Conservation (phyloP, 2,329 filamentous ascomycete species). For the Whalleya microplaca region DNA sequence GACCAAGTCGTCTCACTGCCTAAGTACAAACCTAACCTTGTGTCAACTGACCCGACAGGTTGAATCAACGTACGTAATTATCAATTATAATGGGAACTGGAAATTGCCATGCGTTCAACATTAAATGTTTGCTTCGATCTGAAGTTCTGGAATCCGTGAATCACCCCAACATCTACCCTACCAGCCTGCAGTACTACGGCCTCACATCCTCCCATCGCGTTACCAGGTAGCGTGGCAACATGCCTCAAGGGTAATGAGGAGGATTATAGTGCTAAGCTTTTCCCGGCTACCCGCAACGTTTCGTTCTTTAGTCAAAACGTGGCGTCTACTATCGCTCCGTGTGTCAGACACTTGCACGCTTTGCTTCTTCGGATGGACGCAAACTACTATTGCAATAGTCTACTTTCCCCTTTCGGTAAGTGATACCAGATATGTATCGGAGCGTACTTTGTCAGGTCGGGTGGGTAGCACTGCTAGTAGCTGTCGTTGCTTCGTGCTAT, state of each 20-base stretch:
- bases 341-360: background rate
- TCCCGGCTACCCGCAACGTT: slow-evolving; percentile 30
- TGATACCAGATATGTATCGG: background rate
- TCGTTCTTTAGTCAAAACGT: slow-evolving; percentile 20
- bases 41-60: background rate
- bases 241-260: slow-evolving; percentile 5
- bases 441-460: slow-evolving; percentile 17
- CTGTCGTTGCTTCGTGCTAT: slow-evolving; percentile 5
- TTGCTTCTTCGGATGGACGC: slow-evolving; percentile 8
- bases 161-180: background rate
- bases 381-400: slow-evolving; percentile 2
- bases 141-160: slow-evolving; percentile 10
- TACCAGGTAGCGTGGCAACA: slow-evolving; percentile 9
- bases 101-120: too few relatives aligned
- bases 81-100: too few relatives aligned
- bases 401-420: slow-evolving; percentile 23
- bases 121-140: background rate
- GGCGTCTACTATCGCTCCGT: slow-evolving; percentile 17
- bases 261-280: slow-evolving; percentile 10
- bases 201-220: slow-evolving; percentile 3
- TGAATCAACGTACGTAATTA: too few relatives aligned
- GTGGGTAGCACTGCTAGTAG: background rate
- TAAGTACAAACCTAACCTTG: too few relatives aligned
- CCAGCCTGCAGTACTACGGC: background rate
- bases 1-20: too few relatives aligned